phyloP scores from a whole-genome alignment of 2,329 filamentous ascomycete species.

The Myriangium duriaei region DNA sequence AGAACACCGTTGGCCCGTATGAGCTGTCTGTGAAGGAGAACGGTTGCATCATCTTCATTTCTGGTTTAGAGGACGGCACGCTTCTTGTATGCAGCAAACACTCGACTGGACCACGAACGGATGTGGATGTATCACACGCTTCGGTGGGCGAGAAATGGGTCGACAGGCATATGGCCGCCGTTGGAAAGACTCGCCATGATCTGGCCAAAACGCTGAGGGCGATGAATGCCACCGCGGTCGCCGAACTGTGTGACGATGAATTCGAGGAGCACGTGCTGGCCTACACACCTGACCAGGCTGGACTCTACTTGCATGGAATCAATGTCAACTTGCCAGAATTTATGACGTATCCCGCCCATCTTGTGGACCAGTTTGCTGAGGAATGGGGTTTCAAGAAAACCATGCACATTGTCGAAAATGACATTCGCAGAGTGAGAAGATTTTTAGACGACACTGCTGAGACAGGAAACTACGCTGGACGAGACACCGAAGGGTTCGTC shows the following conservation, averaged over 20 bases:
- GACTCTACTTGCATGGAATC: constrained; percentile 89
- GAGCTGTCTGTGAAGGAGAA: constrained; percentile 97
- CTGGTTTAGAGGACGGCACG: constrained; percentile 77
- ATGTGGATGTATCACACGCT: constrained; percentile 67
- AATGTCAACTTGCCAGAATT: constrained; percentile 94
- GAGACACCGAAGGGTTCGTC: constrained; percentile 94
- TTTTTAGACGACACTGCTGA: constrained; percentile 81
- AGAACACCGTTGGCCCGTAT: constrained; percentile 71
- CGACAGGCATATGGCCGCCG: constrained; percentile 60
- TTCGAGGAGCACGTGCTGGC: constrained; percentile 96
- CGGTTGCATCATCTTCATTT: constrained; percentile 97
- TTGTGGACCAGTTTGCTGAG: constrained; percentile 79
- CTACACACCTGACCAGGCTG: constrained; percentile 70
- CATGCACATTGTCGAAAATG: constrained; percentile 63
- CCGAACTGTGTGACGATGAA: constrained; percentile 86
- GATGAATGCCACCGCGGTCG: constrained; percentile 87
- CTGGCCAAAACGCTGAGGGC: constrained; percentile 61
- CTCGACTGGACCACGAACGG: constrained; percentile 70
- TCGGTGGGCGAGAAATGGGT: constrained; percentile 71
- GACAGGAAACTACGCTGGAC: constrained; percentile 77
- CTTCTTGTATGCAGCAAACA: constrained; percentile 98
- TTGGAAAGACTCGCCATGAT: constrained; percentile 69
- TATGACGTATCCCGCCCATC: constrained; percentile 65
- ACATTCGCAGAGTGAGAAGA: constrained; percentile 57
- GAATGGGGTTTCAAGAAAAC: constrained; percentile 91